These are phyloP conservation scores for Penicillium taxi DNA, from an alignment of 495 filamentous ascomycete species.

Conservation along the genomic window DNA sequence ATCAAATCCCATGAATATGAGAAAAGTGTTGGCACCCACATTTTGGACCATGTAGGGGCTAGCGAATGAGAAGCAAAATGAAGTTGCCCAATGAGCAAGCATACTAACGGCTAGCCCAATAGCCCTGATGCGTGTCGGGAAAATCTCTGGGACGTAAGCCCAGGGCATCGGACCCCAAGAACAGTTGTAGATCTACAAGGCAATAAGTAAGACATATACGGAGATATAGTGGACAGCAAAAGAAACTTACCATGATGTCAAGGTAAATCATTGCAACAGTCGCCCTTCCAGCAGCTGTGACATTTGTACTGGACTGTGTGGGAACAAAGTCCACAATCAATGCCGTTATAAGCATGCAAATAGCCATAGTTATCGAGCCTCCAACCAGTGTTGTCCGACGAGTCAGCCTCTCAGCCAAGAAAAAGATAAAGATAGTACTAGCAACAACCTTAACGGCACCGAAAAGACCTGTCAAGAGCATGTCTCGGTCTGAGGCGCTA, in stretches of 20 bases:
- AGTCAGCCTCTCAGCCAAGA: slow-evolving; percentile 31
- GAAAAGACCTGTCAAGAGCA: slow-evolving; percentile 36
- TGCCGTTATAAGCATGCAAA: slow-evolving; percentile 21
- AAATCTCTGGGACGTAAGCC: slow-evolving; percentile 24
- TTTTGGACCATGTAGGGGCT: slow-evolving; percentile 23
- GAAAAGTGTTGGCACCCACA: slow-evolving; percentile 20
- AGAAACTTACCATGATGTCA: slow-evolving; percentile 16
- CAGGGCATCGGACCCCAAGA: slow-evolving; percentile 20
- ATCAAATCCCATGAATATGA: slow-evolving; percentile 24
- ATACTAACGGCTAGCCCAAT: slow-evolving; percentile 21
- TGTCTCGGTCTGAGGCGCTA: slow-evolving; percentile 21
- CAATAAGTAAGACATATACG: neutral
- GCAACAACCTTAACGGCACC: slow-evolving; percentile 34
- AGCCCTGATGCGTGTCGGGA: slow-evolving; percentile 22
- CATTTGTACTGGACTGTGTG: slow-evolving; percentile 11
- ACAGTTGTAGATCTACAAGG: slow-evolving; percentile 17
- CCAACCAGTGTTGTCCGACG: slow-evolving; percentile 28
- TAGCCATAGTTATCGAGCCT: slow-evolving; percentile 21
- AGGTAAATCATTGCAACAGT: slow-evolving; percentile 21
- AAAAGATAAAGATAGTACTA: slow-evolving; percentile 29
- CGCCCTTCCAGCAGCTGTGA: slow-evolving; percentile 16
- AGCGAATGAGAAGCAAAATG: slow-evolving; percentile 24
- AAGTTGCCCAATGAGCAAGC: slow-evolving; percentile 23
- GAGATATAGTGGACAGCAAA: neutral
- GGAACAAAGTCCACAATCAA: slow-evolving; percentile 16